These are phyloP conservation scores for Tricholoma sp. DNA, from an alignment of 768 basidiomycete genomes.

Conservation along the genomic window DNA sequence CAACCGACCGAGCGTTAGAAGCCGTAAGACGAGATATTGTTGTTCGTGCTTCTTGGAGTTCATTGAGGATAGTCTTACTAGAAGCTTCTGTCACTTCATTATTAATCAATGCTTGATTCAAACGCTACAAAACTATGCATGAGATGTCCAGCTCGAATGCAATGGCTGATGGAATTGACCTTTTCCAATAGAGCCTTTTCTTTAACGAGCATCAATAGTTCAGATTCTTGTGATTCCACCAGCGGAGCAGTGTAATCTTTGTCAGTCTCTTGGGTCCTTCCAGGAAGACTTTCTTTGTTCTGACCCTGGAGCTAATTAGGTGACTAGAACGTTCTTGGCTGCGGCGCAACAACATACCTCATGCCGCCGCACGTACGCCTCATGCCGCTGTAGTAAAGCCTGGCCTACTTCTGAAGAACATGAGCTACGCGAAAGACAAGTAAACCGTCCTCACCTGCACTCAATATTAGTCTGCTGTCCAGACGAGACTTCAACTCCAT, in stretches of 20 bases:
- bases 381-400: slow-evolving; percentile 80
- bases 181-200: slow-evolving; percentile 63
- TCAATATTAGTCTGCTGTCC: slow-evolving; percentile 73
- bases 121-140: slow-evolving; percentile 39
- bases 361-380: slow-evolving; percentile 73
- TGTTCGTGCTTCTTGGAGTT: slow-evolving; percentile 68
- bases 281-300: not conserved
- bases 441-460: slow-evolving; percentile 64
- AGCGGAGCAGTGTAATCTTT: slow-evolving; percentile 13
- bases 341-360: slow-evolving; percentile 40
- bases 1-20: slow-evolving; percentile 64
- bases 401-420: slow-evolving; percentile 73
- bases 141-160: not conserved
- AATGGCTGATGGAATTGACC: slow-evolving; percentile 26
- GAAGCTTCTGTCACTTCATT: slow-evolving; percentile 79
- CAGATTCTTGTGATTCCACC: slow-evolving; percentile 27
- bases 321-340: not conserved
- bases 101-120: slow-evolving; percentile 75
- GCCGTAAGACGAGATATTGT: slow-evolving; percentile 63
- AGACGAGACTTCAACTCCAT: slow-evolving; percentile 59
- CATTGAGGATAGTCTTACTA: slow-evolving; percentile 65
- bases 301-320: slow-evolving; percentile 5
- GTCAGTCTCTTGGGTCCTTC: slow-evolving; percentile 4
- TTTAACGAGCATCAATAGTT: slow-evolving; percentile 33
- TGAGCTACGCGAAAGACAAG: slow-evolving; percentile 1